Base-by-base conservation (phyloP, 2,329 filamentous ascomycete species). In the Scedosporium apiospermum region DNA sequence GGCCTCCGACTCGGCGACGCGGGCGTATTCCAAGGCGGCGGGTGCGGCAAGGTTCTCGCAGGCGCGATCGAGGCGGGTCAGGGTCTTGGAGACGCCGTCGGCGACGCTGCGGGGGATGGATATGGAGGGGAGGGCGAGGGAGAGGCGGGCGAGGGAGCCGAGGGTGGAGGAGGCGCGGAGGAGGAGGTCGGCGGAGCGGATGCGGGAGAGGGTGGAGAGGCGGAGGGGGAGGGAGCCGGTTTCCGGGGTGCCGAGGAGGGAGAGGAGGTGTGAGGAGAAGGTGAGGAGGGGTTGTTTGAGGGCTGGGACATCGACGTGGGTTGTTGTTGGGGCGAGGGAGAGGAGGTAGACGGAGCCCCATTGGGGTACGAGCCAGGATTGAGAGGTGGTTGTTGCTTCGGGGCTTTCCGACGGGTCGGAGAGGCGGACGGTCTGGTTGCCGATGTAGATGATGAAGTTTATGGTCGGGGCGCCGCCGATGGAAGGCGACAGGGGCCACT, bases 401-500 rank as follows among this genome's bases (percentile, higher is more conserved):
- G 49, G 49, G 49, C 27, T 30, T 30, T 61, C 60, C 9, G 61
- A 42, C 2, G 71, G 69, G 62, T 77, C 74, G 55, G 77, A 74
- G 61, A 79, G 69, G 4, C 74, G 78, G 65, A 91, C 92, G 9
- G 87, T 91, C 64, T 89, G 84, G 63, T 90, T 86, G 5, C 93
- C 91, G 6, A 96, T 86, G 70, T 95, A 99, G 30, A 98, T 82
- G 63, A 98, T 87, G 72, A 99, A 98, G 75, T 99, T 98, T 70
- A 99, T 87, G 0, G 95, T 99, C 1, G 95, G 95, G 0, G 93
- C 93, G 18, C 86, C 87, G 51, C 93, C 95, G 67, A 99, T 98
- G 63, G 91, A 96, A 0, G 93, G 93, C 65, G 90, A 96, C 2
- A 99, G 77, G 0, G 95, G 95, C 95, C 95, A 99, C 76, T 99